These are phyloP conservation scores for Salvia splendens DNA, from an alignment of 257 asterid genomes.

Conservation along the genomic window DNA sequence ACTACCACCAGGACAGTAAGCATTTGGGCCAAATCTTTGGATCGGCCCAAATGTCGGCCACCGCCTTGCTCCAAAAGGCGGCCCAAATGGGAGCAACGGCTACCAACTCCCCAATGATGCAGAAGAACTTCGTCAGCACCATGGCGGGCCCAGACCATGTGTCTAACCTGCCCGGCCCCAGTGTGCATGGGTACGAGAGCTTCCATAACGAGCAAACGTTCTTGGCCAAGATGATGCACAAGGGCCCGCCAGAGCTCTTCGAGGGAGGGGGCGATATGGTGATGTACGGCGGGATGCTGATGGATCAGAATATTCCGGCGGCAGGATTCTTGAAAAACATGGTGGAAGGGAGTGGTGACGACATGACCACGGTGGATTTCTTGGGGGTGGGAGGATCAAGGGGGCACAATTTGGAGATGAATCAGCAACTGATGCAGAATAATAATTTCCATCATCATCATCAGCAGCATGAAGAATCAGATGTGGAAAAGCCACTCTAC, in stretches of 20 bases:
- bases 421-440: constrained; percentile 40
- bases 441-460: constrained; percentile 39
- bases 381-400: constrained; percentile 77
- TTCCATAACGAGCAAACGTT: constrained; percentile 44
- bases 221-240: constrained; percentile 45
- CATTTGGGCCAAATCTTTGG: constrained; percentile 47
- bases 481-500: constrained; percentile 52
- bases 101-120: constrained; percentile 77
- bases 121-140: constrained; percentile 59
- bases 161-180: constrained; percentile 28
- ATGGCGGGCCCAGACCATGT: constrained; percentile 62
- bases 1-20: constrained; percentile 49
- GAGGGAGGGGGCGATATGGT: constrained; percentile 54
- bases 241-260: constrained; percentile 47
- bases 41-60: constrained; percentile 76
- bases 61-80: constrained; percentile 78
- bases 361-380: constrained; percentile 79
- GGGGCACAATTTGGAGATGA: constrained; percentile 37
- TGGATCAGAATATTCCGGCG: constrained; percentile 40
- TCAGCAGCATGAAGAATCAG: constrained; percentile 39
- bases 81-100: constrained; percentile 89
- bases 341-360: constrained; percentile 40
- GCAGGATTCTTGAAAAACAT: constrained; percentile 44
- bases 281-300: constrained; percentile 70
- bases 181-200: constrained; percentile 38